These are phyloP conservation scores for Meyerozyma sp. DNA, from an alignment of 1,139 yeast genomes.

Conservation along the genomic window DNA sequence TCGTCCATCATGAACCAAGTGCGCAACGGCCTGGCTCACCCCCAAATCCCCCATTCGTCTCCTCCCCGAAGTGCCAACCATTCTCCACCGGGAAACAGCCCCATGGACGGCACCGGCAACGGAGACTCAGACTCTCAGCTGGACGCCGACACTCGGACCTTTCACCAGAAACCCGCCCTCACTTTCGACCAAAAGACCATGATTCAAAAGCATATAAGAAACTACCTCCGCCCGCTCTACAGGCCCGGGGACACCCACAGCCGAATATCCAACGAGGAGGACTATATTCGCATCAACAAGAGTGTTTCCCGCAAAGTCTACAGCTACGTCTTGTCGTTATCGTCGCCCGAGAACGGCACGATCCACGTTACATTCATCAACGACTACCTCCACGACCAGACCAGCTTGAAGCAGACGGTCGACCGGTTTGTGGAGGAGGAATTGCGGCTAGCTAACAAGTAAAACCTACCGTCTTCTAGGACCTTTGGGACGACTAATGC, in stretches of 20 bases:
- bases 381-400: slow-evolving; percentile 13
- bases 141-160: slow-evolving; percentile 6
- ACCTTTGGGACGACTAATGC: slow-evolving; percentile 48
- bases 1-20: neutral
- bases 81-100: slow-evolving; percentile 8
- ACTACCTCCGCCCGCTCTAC: slow-evolving; percentile 45
- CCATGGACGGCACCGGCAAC: slow-evolving; percentile 6
- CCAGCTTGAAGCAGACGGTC: slow-evolving; percentile 18
- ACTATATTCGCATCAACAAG: slow-evolving; percentile 33
- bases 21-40: neutral
- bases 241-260: slow-evolving; percentile 11
- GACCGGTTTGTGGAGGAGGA: slow-evolving; percentile 18
- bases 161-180: slow-evolving; percentile 10
- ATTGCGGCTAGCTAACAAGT: slow-evolving; percentile 5
- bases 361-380: slow-evolving; percentile 9
- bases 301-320: slow-evolving; percentile 42
- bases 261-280: slow-evolving; percentile 22
- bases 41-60: neutral
- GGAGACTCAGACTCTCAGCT: slow-evolving; percentile 11
- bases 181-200: slow-evolving; percentile 41
- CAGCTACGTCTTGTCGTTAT: slow-evolving; percentile 18
- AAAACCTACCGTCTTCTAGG: slow-evolving; percentile 41
- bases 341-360: slow-evolving; percentile 7
- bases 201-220: slow-evolving; percentile 51
- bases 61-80: slow-evolving; percentile 2